Conservation (phyloP, 208 protist species). For the Acanthamoeba lenticulata region DNA sequence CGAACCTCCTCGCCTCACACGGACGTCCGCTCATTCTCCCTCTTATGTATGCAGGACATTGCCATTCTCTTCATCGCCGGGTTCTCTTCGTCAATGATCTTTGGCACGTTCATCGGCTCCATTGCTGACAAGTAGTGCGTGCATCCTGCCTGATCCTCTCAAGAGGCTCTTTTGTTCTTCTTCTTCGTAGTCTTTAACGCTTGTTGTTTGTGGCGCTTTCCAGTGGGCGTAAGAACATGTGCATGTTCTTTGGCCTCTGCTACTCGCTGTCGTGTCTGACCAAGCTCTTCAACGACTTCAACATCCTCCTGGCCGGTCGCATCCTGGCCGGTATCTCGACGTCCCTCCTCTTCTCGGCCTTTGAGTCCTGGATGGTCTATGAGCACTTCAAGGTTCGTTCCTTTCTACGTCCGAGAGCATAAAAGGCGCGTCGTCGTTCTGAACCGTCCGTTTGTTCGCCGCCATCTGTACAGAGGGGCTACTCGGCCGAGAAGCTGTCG, state of each 20-base stretch:
- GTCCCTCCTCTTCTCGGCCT: slow-evolving; percentile 90
- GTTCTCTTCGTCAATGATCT: slow-evolving; percentile 86
- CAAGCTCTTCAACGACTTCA: slow-evolving; percentile 75
- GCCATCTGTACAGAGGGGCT: slow-evolving; percentile 37
- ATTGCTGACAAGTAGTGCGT: slow-evolving; percentile 87
- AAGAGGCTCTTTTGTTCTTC: not conserved
- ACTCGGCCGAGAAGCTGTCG: slow-evolving; percentile 69
- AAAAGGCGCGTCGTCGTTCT: no score
- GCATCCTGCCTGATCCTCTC: not conserved
- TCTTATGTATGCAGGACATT: slow-evolving; percentile 77
- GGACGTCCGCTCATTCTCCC: no score
- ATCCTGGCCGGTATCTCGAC: slow-evolving; percentile 89
- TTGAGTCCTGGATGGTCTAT: slow-evolving; percentile 93
- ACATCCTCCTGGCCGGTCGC: slow-evolving; percentile 86
- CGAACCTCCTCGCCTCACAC: no score
- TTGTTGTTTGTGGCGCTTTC: not conserved
- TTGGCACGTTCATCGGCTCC: slow-evolving; percentile 88
- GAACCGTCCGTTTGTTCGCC: not conserved
- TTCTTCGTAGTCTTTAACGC: not conserved
- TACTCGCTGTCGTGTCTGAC: slow-evolving; percentile 78
- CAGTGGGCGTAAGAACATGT: slow-evolving; percentile 77
- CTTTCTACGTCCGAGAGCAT: not conserved
- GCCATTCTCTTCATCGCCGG: slow-evolving; percentile 88
- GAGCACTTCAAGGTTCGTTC: slow-evolving; percentile 80
- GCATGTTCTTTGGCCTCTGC: slow-evolving; percentile 72